Evolutionary conservation across 805 yeast genomes (phyloP).

Genomic region (Wickerhamiella alocasiicola): DNA sequence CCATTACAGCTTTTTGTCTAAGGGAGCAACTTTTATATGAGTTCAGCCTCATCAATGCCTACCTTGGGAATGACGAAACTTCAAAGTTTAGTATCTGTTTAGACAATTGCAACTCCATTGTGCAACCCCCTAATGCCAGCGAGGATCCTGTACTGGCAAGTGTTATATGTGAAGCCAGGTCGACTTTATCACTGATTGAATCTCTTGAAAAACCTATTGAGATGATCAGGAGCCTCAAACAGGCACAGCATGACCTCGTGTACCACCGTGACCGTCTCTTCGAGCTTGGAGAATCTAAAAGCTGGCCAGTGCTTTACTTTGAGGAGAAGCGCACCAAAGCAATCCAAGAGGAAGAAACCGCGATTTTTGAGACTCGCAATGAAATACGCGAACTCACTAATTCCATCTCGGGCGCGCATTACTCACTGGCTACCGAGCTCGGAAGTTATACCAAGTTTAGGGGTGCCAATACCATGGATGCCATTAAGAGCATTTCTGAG

Average conservation of each 20-base stretch:
- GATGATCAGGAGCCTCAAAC: conserved; percentile 21
- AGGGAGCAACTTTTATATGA: neutral
- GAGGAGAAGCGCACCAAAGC: conserved; percentile 28
- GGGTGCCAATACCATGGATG: conserved; percentile 24
- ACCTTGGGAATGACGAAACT: conserved; percentile 9
- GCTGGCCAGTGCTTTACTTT: conserved; percentile 26
- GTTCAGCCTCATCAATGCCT: neutral
- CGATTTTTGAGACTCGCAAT: conserved; percentile 23
- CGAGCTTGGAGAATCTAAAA: conserved; percentile 18
- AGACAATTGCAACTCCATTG: conserved; percentile 8
- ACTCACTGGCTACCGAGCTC: conserved; percentile 29
- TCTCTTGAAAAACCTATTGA: conserved; percentile 24
- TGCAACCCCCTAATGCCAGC: neutral
- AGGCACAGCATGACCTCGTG: conserved; percentile 17
- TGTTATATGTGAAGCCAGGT: conserved; percentile 11
- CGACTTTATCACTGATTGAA: conserved; percentile 18
- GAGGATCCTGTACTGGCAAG: conserved; percentile 2
- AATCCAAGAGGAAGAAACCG: conserved; percentile 23
- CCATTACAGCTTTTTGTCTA: neutral
- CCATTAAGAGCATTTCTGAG: conserved; percentile 17
- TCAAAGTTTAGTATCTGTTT: conserved; percentile 13
- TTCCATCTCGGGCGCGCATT: conserved; percentile 27
- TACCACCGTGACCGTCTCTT: conserved; percentile 19
- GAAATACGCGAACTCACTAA: conserved; percentile 24
- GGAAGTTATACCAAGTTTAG: conserved; percentile 27